Percentiles rank a stretch among this genome's conserved stretches.
These are phyloP conservation scores for Eucalyptus virginea DNA, from an alignment of 345 rosid species.

Conservation along the genomic window DNA sequence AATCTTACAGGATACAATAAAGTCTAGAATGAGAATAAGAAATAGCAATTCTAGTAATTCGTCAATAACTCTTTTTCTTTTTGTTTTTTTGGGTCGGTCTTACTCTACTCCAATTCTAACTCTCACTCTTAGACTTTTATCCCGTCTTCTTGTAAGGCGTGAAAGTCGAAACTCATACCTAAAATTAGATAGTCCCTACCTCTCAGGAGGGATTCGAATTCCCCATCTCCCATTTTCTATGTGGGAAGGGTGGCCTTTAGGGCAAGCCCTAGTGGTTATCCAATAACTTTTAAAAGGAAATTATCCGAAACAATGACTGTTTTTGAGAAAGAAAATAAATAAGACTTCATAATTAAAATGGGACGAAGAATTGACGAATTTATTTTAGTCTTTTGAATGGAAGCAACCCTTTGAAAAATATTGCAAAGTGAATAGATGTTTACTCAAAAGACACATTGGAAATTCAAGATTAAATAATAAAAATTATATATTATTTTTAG, in stretches of 20 bases:
- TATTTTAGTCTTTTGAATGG: not conserved
- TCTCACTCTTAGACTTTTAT: fast-evolving
- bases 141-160: fast-evolving
- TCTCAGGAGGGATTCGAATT: too few relatives aligned
- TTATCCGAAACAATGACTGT: too few relatives aligned
- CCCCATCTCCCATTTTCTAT: too few relatives aligned
- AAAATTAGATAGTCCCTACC: too few relatives aligned
- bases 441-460: not conserved
- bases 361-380: not conserved
- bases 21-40: too few relatives aligned
- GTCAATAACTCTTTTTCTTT: too few relatives aligned
- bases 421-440: not conserved
- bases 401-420: not conserved
- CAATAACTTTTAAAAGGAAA: not conserved
- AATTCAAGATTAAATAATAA: too few relatives aligned
- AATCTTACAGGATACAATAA: too few relatives aligned
- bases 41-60: not conserved
- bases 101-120: too few relatives aligned
- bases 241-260: too few relatives aligned
- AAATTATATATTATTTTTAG: not conserved
- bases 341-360: not conserved
- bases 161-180: too few relatives aligned
- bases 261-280: not conserved
- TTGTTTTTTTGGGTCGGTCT: fast-evolving
- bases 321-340: not conserved